Base-by-base conservation (phyloP, 768 basidiomycete species). In the Baorangia bicolor region DNA sequence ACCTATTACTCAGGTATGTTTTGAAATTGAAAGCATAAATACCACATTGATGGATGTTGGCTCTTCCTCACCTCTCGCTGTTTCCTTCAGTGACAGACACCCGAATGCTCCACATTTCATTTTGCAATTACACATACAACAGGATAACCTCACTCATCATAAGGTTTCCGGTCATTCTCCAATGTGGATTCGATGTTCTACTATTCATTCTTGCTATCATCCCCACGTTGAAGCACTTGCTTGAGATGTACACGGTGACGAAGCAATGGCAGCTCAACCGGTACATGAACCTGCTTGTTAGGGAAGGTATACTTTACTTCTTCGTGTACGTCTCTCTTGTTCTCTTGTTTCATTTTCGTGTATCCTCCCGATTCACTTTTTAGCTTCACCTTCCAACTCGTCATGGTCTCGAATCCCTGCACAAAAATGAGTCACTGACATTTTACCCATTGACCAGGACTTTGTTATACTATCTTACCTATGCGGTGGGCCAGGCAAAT, bases 251-350 rank as follows among this genome's bases (percentile, higher is more conserved):
- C 37, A 37, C 8, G 20, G 45, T 34, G 23, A 47, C 39, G n/a
- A 59, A 43, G 4, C 39, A 2, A n/a, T 56, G 55, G 45, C 49
- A 47, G 5, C 30, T 28, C 4, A 59, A 51, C 40, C 28, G 35
- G 2, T 51, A 51, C 45, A 11, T 59, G 44, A 13, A 23, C 5
- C 33, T 47, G 3, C 16, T 56, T 8, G 30, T 12, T 5, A 34
- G n/a, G 7, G 58, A 56, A 13, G 54, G 55, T 2, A 30, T 59
- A 0, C 21, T 45, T n/a, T 59, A 56, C 21, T 56, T 59, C 33
- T 14, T 41, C 9, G 34, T 40, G 57, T 51, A 31, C 1, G 57
- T 47, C 20, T 16, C 31, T 13, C 16, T 23, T 16, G 7, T 30
- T 30, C 21, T 9, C 10, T n/a, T n/a, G n/a, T 1, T n/a, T 43